These are phyloP conservation scores for Globisporangium paroecandrum DNA, from an alignment of 352 stramenopile species.

Conservation along the genomic window DNA sequence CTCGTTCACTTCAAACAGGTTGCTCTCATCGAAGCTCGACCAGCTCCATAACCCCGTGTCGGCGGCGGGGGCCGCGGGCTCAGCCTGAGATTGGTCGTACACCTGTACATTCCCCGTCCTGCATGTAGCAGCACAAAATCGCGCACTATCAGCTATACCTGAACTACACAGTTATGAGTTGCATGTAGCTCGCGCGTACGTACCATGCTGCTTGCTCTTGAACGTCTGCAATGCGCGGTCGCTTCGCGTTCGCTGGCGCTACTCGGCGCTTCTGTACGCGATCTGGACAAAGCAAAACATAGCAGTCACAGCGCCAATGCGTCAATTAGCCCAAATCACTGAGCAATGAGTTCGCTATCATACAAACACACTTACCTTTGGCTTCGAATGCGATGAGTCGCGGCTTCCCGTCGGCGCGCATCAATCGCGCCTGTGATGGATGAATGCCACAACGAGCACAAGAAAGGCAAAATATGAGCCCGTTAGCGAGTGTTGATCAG, in stretches of 20 bases:
- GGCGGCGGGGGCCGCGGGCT: constrained; percentile 3
- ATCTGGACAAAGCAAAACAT: constrained; percentile 18
- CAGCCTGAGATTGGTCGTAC: constrained; percentile 45
- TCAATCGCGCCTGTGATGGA: constrained; percentile 20
- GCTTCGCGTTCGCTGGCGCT: constrained; percentile 20
- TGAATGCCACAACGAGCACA: background rate
- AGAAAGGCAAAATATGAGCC: background rate
- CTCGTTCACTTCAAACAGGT: constrained; percentile 68
- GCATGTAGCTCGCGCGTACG: constrained; percentile 17
- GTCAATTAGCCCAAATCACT: background rate
- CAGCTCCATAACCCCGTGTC: constrained; percentile 56
- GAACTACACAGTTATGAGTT: background rate
- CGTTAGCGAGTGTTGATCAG: background rate
- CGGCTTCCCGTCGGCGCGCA: constrained; percentile 30
- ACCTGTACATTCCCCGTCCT: constrained; percentile 63
- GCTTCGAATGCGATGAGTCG: constrained; percentile 72
- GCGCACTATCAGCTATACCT: background rate
- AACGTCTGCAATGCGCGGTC: constrained; percentile 18
- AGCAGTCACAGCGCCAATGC: background rate
- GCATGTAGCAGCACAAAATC: background rate
- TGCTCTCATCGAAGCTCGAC: constrained; percentile 40
- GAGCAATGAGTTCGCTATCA: background rate
- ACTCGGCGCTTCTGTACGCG: constrained; percentile 35
- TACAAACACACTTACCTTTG: constrained; percentile 35
- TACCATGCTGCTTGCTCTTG: constrained; percentile 42